Evolutionary conservation across 2,329 filamentous ascomycete species (phyloP), one percentile per base, ranked within the genome.

Genomic region (Monilinia aucupariae): DNA sequence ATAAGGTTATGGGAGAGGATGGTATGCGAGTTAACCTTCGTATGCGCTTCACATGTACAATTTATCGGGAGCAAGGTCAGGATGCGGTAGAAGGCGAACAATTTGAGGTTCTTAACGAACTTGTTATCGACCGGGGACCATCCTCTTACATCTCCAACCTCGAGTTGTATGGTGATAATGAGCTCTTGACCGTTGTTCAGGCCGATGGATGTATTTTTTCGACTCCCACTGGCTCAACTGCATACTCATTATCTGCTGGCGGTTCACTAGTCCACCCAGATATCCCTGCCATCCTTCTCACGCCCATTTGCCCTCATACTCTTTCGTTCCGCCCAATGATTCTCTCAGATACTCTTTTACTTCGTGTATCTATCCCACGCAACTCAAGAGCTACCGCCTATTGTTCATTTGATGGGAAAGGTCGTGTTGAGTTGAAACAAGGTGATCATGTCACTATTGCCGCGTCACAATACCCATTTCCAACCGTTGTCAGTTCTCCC

Each of bases 21-120:
- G 94, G 94, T 62, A 97, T 99, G 93, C 89, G 93, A 61, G 93
- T 97, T 65, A 97, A 96, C 73, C 81, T 99, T 69, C 91, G 94
- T 69, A 99, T 99, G 94, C 90, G 94, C 66, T 99, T 99, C 76
- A 99, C 94, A 20, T 97, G 93, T 78, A 97, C 94, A 0, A 92
- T 99, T 10, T 97, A 93, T 79, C 89, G 93, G 51, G 82, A 78
- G 4, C 75, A 78, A 2, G 83, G 82, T 13, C 81, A 84, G n/a
- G 85, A 85, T 47, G 83, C 88, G 68, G 88, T 94, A 70, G 92
- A 97, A 76, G 91, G 89, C 51, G 93, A 97, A 78, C 92, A 96
- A 72, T 97, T 97, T 68, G 94, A 99, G 78, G 93, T 99, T 25
- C 85, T 99, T 68, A 99, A 99, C 77, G 94, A 99, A 78, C 86